These are phyloP conservation scores for Plectosphaerella plurivora DNA, from an alignment of 2,329 filamentous ascomycete species.

Conservation along the genomic window DNA sequence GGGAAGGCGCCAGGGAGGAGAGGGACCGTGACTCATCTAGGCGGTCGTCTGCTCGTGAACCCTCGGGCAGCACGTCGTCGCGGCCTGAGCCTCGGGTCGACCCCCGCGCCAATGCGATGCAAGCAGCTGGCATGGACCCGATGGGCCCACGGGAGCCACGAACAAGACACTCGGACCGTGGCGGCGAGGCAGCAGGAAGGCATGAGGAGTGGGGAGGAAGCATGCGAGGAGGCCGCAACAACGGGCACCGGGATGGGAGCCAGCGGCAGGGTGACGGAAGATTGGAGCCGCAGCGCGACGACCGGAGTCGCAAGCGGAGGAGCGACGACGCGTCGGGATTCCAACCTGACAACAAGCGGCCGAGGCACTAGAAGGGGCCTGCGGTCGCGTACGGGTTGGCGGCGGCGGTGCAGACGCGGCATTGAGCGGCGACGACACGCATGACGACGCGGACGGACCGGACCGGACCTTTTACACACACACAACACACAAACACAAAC, in stretches of 20 bases:
- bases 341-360: constrained; percentile 44
- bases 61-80: neutral
- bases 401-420: too few species aligned
- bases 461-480: too few species aligned
- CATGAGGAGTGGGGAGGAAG: constrained; percentile 12
- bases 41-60: constrained; percentile 13
- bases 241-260: constrained; percentile 24
- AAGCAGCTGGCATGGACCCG: neutral
- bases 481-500: too few species aligned
- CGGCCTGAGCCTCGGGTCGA: neutral
- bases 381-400: neutral
- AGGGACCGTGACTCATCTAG: constrained; percentile 16
- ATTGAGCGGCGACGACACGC: too few species aligned
- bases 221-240: constrained; percentile 16
- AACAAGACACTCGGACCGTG: constrained; percentile 12
- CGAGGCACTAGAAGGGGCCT: constrained; percentile 36
- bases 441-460: too few species aligned
- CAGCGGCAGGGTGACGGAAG: constrained; percentile 20
- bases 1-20: constrained; percentile 16
- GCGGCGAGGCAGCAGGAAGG: constrained; percentile 19
- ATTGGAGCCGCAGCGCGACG: constrained; percentile 26
- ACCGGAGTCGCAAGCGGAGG: constrained; percentile 35
- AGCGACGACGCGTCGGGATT: constrained; percentile 43
- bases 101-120: constrained; percentile 1
- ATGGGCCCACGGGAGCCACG: constrained; percentile 20